Conservation (phyloP, 176 grass and related monocot species). For the Chrysopogon serrulatus region DNA sequence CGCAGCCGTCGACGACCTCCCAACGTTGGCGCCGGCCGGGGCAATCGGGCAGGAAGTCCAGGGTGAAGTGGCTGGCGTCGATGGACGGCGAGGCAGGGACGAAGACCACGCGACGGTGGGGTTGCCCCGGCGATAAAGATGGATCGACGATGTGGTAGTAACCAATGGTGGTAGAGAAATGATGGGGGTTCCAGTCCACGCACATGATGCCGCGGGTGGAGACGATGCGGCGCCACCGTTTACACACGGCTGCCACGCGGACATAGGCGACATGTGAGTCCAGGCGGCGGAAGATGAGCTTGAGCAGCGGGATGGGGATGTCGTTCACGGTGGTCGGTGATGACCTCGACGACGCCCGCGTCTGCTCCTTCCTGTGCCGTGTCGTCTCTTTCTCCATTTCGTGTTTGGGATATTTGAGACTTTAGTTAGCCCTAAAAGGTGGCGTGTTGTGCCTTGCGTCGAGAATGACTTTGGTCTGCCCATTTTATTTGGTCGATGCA, state of each 20-base stretch:
- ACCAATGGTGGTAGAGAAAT: not conserved
- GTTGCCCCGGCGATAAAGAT: not conserved
- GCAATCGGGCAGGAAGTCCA: not conserved
- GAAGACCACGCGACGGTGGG: not conserved
- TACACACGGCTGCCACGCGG: not conserved
- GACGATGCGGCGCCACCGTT: conserved; percentile 1
- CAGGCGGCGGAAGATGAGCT: not conserved
- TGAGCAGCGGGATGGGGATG: not conserved
- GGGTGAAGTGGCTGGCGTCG: conserved; percentile 4
- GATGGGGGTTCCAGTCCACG: not conserved
- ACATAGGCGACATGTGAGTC: not conserved
- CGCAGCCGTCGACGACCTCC: not conserved
- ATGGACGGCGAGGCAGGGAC: not conserved
- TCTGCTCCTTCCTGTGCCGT: not conserved
- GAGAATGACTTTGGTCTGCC: not conserved
- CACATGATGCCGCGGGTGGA: not conserved
- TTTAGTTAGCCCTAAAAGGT: not conserved
- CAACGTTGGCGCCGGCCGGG: not conserved
- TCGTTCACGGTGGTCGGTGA: not conserved
- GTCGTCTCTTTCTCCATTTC: not conserved
- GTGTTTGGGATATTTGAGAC: not conserved
- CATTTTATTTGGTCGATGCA: not conserved
- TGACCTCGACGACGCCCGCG: not conserved
- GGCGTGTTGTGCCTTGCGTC: not conserved
- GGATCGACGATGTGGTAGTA: not conserved